Evolutionary conservation across 2,329 filamentous ascomycete genomes (phyloP).

Genomic region (Emergomyces orientalis): DNA sequence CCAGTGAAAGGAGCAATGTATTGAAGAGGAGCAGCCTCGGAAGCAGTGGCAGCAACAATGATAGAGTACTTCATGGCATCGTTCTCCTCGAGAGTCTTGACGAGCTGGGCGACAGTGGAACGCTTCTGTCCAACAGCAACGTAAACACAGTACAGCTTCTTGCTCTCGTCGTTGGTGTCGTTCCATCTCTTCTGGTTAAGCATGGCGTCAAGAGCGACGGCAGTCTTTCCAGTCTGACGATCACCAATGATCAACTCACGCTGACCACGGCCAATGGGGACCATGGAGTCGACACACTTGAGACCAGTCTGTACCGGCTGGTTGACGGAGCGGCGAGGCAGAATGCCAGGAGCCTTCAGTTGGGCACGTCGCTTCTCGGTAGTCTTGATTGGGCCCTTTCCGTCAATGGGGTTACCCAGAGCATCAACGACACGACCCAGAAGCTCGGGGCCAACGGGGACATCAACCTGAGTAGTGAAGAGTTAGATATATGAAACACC

Average conservation of each 20-base stretch:
- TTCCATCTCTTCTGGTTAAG: constrained; percentile 99
- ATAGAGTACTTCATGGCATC: constrained; percentile 98
- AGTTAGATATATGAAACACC: not conserved
- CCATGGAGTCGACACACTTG: constrained; percentile 99
- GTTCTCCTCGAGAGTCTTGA: constrained; percentile 99
- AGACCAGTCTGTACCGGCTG: constrained; percentile 98
- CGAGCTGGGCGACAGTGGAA: constrained; percentile 96
- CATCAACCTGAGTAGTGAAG: constrained; percentile 62
- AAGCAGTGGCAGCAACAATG: constrained; percentile 90
- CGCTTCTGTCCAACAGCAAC: constrained; percentile 99
- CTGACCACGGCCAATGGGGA: constrained; percentile 98
- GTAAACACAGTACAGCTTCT: constrained; percentile 99
- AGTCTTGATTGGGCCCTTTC: constrained; percentile 94
- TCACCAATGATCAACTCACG: constrained; percentile 99
- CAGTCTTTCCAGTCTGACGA: constrained; percentile 99
- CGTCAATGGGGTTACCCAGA: constrained; percentile 98
- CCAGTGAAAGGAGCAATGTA: constrained; percentile 89
- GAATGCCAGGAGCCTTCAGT: constrained; percentile 97
- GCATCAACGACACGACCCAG: constrained; percentile 98
- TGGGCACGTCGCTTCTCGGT: constrained; percentile 90
- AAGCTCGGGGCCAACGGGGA: constrained; percentile 84
- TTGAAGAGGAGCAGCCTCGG: constrained; percentile 89
- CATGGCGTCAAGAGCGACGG: constrained; percentile 93
- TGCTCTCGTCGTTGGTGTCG: constrained; percentile 69
- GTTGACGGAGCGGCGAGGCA: constrained; percentile 94